Conservation (phyloP, 2,329 filamentous ascomycete species). For the Botryosphaeria dothidea region DNA sequence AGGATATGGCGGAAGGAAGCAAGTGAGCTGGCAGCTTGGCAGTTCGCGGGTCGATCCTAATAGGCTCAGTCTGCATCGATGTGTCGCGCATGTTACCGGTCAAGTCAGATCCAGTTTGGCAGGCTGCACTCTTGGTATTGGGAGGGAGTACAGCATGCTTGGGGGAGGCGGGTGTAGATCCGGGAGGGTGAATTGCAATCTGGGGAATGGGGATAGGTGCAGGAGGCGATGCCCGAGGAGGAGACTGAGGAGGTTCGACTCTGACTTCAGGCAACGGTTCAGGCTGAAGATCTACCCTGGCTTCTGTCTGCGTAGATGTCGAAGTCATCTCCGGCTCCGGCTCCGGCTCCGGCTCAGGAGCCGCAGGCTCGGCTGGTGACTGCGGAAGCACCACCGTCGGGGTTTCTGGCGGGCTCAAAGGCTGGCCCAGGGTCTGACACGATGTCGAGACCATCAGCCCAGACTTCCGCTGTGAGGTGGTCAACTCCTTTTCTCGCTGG, state of each 20-base stretch:
- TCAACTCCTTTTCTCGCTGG: not conserved
- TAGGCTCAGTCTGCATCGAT: conserved; percentile 86
- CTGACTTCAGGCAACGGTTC: conserved; percentile 24
- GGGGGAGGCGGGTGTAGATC: conserved; percentile 55
- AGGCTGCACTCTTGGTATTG: conserved; percentile 76
- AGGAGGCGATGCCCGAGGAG: conserved; percentile 36
- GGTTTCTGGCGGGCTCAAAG: conserved; percentile 65
- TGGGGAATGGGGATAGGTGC: conserved; percentile 65
- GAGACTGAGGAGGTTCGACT: conserved; percentile 28
- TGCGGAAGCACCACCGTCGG: conserved; percentile 52
- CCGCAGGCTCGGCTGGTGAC: conserved; percentile 42
- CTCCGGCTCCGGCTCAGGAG: conserved; percentile 34
- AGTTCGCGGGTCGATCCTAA: conserved; percentile 76
- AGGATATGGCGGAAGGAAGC: conserved; percentile 73
- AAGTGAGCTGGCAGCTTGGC: conserved; percentile 75
- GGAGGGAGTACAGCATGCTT: conserved; percentile 76
- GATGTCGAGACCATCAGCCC: conserved; percentile 63
- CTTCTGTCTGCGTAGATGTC: conserved; percentile 62
- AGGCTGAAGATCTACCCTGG: conserved; percentile 28
- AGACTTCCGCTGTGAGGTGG: conserved; percentile 23
- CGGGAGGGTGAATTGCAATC: conserved; percentile 87
- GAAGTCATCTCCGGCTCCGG: conserved; percentile 51
- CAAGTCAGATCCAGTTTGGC: conserved; percentile 67
- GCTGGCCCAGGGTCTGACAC: conserved; percentile 64
- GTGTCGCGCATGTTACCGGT: conserved; percentile 52